phyloP scores from a whole-genome alignment of 2,329 filamentous ascomycete species.

The Huntiella omanensis region DNA sequence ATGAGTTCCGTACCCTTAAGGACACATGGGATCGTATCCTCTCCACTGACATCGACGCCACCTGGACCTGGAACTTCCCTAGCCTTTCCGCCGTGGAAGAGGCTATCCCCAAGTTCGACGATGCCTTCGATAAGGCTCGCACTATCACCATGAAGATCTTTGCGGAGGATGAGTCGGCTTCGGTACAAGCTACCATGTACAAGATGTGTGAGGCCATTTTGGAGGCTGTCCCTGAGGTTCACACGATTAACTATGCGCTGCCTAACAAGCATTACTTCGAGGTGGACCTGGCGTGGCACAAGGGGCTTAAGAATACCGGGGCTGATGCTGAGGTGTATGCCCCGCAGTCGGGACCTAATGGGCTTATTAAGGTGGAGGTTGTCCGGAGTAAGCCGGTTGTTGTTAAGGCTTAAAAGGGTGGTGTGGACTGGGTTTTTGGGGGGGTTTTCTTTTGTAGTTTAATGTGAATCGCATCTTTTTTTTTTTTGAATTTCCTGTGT shows the following conservation, averaged over 20 bases:
- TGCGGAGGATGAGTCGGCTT: conserved; percentile 74
- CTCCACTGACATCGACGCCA: conserved; percentile 75
- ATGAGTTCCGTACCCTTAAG: conserved; percentile 78
- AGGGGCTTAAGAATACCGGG: conserved; percentile 85
- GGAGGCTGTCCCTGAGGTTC: conserved; percentile 49
- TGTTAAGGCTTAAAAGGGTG: conserved; percentile 5
- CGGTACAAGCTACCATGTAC: conserved; percentile 96
- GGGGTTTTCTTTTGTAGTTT: neutral
- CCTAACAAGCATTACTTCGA: conserved; percentile 99
- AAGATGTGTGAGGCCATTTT: conserved; percentile 90
- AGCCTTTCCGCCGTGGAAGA: conserved; percentile 47
- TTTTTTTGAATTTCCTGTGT: neutral
- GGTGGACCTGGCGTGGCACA: conserved; percentile 96
- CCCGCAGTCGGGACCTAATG: conserved; percentile 82
- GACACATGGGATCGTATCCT: conserved; percentile 93
- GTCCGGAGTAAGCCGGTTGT: conserved; percentile 24
- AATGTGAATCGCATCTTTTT: neutral
- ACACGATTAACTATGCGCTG: conserved; percentile 60
- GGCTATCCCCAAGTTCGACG: conserved; percentile 50
- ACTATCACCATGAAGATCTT: conserved; percentile 81
- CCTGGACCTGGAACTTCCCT: conserved; percentile 72
- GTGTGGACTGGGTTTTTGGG: neutral
- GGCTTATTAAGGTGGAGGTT: conserved; percentile 87
- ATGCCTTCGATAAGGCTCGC: conserved; percentile 59
- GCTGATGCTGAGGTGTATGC: conserved; percentile 90